Conservation (phyloP, 2,329 filamentous ascomycete genomes). For the Aspergillus texensis region DNA sequence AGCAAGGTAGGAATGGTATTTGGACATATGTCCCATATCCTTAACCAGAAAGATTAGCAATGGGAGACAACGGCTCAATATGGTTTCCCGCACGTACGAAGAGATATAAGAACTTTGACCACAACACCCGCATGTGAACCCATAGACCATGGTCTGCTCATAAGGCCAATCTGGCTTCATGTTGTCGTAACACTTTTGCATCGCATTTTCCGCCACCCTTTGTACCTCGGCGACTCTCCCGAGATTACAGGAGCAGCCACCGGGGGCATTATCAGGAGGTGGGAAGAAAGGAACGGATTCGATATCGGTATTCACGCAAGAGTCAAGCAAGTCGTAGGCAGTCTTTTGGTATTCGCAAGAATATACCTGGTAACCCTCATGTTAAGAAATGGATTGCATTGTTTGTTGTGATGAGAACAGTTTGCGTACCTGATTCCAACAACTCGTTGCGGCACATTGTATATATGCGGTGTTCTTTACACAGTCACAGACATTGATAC, state of each 20-base stretch:
- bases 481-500: conserved; percentile 22
- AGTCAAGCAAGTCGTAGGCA: conserved; percentile 3
- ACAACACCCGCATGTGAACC: conserved; percentile 19
- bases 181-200: not conserved
- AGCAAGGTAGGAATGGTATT: conserved; percentile 15
- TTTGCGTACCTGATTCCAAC: conserved; percentile 22
- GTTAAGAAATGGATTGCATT: not conserved
- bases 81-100: conserved; percentile 1
- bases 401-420: not conserved
- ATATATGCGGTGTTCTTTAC: conserved; percentile 10
- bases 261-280: conserved; percentile 17
- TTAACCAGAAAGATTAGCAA: not conserved
- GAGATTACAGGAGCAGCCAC: conserved; percentile 25
- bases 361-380: not conserved
- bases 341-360: conserved; percentile 5
- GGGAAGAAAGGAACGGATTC: conserved; percentile 22
- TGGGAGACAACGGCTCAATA: not conserved
- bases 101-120: conserved; percentile 20
- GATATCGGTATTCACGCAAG: conserved; percentile 9
- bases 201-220: not conserved
- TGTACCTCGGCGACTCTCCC: conserved; percentile 5
- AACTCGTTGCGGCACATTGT: conserved; percentile 17
- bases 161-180: not conserved
- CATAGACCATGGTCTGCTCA: not conserved
- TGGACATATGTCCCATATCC: conserved; percentile 21